A percentile compares a stretch with the other conserved stretches of the same genome.
Evolutionary conservation across 768 basidiomycete genomes (phyloP).

Genomic region (Trametes cinnabarina): DNA sequence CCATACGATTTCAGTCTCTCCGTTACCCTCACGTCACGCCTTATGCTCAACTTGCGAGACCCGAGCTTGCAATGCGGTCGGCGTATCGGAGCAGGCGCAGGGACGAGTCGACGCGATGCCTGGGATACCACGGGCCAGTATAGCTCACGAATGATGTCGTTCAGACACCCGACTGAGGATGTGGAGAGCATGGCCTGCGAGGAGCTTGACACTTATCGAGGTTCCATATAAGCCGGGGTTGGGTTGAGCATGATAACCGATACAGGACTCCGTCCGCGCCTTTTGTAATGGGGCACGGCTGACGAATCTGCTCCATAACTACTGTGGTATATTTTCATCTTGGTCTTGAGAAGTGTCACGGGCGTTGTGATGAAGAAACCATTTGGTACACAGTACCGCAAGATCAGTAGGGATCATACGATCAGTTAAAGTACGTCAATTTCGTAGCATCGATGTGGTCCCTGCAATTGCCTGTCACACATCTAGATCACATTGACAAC

Average conservation of each 20-base stretch:
- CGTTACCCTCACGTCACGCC: constrained; percentile 11
- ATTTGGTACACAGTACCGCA: too few relatives aligned
- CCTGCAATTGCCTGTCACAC: too few relatives aligned
- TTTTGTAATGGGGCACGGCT: too few relatives aligned
- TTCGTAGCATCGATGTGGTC: too few relatives aligned
- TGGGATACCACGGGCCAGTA: constrained; percentile 11
- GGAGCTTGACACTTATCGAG: background rate
- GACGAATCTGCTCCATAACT: too few relatives aligned
- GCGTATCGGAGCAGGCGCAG: background rate
- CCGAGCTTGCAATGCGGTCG: background rate
- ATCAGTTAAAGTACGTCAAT: too few relatives aligned
- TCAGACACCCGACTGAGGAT: background rate
- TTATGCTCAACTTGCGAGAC: constrained; percentile 11
- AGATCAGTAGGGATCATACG: too few relatives aligned
- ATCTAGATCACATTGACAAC: too few relatives aligned
- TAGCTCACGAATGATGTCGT: constrained; percentile 8
- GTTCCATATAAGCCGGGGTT: background rate
- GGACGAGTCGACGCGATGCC: background rate
- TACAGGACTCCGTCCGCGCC: too few relatives aligned
- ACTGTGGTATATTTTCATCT: too few relatives aligned
- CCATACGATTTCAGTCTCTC: background rate
- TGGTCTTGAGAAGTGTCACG: too few relatives aligned
- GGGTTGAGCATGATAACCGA: too few relatives aligned
- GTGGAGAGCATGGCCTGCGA: background rate
- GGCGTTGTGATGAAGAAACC: background rate